These are phyloP conservation scores for Fraxinus americana DNA, from an alignment of 257 asterid genomes.

Conservation along the genomic window DNA sequence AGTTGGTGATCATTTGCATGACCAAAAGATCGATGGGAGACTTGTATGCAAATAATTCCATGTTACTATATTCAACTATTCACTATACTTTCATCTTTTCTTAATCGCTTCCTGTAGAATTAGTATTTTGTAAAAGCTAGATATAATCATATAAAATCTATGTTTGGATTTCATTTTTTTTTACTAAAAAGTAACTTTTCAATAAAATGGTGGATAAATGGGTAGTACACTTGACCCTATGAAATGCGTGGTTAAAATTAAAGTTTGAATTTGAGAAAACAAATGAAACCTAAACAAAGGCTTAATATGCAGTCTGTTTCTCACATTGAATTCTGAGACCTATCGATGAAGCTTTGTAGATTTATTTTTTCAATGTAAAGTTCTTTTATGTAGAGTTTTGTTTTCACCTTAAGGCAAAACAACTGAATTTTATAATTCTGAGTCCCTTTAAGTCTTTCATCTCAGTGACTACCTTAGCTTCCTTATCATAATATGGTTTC, in stretches of 20 bases:
- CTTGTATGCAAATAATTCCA: not conserved
- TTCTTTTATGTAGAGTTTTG: not conserved
- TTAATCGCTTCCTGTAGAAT: slow-evolving; percentile 2
- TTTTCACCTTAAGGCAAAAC: not conserved
- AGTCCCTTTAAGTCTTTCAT: not conserved
- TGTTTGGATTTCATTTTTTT: too few species aligned
- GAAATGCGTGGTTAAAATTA: too few species aligned
- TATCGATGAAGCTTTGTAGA: not conserved
- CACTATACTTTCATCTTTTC: not conserved
- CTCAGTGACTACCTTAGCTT: not conserved
- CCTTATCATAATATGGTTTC: slow-evolving; percentile 8
- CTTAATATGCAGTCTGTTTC: not conserved
- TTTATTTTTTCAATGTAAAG: not conserved
- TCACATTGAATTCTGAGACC: not conserved
- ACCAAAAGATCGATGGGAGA: not conserved
- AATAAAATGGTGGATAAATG: too few species aligned
- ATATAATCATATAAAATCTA: too few species aligned
- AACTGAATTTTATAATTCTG: not conserved
- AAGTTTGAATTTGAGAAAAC: too few species aligned
- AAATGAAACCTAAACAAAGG: too few species aligned
- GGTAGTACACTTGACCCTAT: too few species aligned
- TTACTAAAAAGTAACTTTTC: too few species aligned
- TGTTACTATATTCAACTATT: not conserved
- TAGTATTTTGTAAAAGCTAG: not conserved
- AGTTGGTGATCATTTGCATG: not conserved